Percentiles rank a stretch among this genome's conserved stretches.
Conservation (phyloP, 257 asterid genomes). For the Plantago ovata region DNA sequence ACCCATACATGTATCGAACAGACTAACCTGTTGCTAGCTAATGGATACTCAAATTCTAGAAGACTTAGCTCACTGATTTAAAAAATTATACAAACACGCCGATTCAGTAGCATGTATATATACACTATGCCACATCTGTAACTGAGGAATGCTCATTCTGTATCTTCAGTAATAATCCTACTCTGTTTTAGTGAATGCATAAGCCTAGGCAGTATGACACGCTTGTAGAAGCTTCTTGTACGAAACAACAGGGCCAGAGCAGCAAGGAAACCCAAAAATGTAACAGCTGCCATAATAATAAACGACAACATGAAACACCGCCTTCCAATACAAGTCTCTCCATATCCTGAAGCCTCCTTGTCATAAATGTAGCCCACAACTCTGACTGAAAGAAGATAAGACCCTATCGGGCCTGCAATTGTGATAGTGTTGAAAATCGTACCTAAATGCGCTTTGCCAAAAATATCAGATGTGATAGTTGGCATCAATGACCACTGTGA, state of each 20-base stretch:
- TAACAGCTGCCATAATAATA: constrained; percentile 61
- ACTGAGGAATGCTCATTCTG: constrained; percentile 26
- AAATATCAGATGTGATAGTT: constrained; percentile 68
- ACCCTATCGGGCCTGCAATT: constrained; percentile 68
- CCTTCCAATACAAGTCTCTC: constrained; percentile 54
- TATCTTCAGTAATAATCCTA: constrained; percentile 23
- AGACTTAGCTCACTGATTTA: too few species aligned
- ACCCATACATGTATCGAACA: too few species aligned
- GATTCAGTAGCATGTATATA: too few species aligned
- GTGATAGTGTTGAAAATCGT: constrained; percentile 82
- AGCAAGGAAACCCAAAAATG: constrained; percentile 60
- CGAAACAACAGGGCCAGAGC: constrained; percentile 57
- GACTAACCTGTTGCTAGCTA: too few species aligned
- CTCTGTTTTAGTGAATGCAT: constrained; percentile 27
- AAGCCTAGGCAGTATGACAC: constrained; percentile 38
- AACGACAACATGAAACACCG: constrained; percentile 66
- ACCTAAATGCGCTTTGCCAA: constrained; percentile 67
- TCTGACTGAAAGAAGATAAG: constrained; percentile 69
- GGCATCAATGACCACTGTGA: constrained; percentile 98
- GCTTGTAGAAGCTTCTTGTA: constrained; percentile 59
- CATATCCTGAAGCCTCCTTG: constrained; percentile 38
- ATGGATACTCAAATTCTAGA: too few species aligned
- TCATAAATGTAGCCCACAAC: constrained; percentile 76
- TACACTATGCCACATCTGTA: too few species aligned
- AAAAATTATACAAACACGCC: too few species aligned